phyloP scores from a whole-genome alignment of 2,329 filamentous ascomycete species.

The Ascosphaera acerosa region DNA sequence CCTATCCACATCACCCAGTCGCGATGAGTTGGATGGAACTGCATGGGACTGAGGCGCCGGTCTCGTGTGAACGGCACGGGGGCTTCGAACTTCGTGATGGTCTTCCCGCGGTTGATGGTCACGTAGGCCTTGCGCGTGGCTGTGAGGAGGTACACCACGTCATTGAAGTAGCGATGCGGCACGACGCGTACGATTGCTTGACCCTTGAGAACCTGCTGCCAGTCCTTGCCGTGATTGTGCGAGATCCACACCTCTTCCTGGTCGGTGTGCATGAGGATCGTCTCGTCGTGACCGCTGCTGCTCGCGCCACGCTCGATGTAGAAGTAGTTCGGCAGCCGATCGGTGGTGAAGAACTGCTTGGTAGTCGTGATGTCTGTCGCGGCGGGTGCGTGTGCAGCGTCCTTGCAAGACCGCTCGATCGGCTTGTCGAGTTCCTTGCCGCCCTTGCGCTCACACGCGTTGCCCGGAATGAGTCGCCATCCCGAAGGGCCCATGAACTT shows the following conservation, averaged over 20 bases:
- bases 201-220: conserved; percentile 44
- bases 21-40: conserved; percentile 63
- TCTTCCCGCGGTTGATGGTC: conserved; percentile 52
- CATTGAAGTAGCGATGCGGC: conserved; percentile 57
- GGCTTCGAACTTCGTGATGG: conserved; percentile 47
- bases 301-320: conserved; percentile 59
- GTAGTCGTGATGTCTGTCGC: conserved; percentile 40
- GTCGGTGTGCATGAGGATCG: conserved; percentile 34
- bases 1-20: conserved; percentile 90
- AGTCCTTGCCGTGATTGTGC: conserved; percentile 69
- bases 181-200: conserved; percentile 46
- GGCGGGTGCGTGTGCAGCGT: conserved; percentile 28
- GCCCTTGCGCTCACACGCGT: conserved; percentile 37
- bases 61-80: conserved; percentile 32
- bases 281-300: conserved; percentile 44
- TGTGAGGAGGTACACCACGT: conserved; percentile 71
- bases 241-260: conserved; percentile 43
- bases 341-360: conserved; percentile 36
- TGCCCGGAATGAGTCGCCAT: conserved; percentile 73
- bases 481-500: conserved; percentile 70
- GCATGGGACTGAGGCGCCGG: conserved; percentile 28
- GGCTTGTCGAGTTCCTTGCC: conserved; percentile 42
- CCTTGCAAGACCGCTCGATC: conserved; percentile 53
- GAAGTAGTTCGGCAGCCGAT: conserved; percentile 29
- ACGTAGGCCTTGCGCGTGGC: conserved; percentile 43